A percentile compares a stretch with the other conserved stretches of the same genome.
Evolutionary conservation across 2,329 filamentous ascomycete species (phyloP).

Genomic region (Fusarium secorum): DNA sequence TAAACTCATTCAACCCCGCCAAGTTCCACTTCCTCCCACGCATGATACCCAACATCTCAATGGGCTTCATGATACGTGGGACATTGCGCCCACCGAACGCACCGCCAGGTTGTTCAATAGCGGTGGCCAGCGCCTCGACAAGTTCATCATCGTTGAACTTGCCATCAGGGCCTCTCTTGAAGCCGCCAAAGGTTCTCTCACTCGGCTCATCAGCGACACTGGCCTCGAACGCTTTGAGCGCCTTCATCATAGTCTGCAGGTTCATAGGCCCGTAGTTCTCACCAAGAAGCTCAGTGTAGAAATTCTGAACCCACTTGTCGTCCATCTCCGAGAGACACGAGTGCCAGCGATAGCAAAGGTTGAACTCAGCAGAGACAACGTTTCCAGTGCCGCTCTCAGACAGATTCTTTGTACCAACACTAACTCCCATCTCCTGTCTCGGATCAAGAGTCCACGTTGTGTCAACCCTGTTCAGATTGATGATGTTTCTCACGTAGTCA

Average conservation of each 20-base stretch:
- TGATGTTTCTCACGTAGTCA: conserved; percentile 81
- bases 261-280: conserved; percentile 64
- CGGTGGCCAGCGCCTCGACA: conserved; percentile 70
- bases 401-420: conserved; percentile 60
- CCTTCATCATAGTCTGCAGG: conserved; percentile 67
- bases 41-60: conserved; percentile 83
- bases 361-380: conserved; percentile 87
- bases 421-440: conserved; percentile 69
- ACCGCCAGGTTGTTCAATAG: conserved; percentile 81
- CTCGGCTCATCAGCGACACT: conserved; percentile 70
- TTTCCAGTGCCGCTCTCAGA: conserved; percentile 80
- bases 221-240: conserved; percentile 69
- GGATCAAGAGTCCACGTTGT: conserved; percentile 85
- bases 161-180: conserved; percentile 71
- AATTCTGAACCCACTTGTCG: conserved; percentile 79
- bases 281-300: conserved; percentile 68
- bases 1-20: conserved; percentile 83
- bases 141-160: conserved; percentile 80
- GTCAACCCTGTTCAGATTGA: conserved; percentile 66
- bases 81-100: conserved; percentile 78
- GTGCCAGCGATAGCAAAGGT: conserved; percentile 88
- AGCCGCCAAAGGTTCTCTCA: conserved; percentile 72
- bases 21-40: conserved; percentile 80
- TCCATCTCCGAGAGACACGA: conserved; percentile 78
- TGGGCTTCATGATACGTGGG: conserved; percentile 74